These are phyloP conservation scores for Ambrosia artemisiifolia DNA, from an alignment of 129 eudicot genomes.

Conservation along the genomic window DNA sequence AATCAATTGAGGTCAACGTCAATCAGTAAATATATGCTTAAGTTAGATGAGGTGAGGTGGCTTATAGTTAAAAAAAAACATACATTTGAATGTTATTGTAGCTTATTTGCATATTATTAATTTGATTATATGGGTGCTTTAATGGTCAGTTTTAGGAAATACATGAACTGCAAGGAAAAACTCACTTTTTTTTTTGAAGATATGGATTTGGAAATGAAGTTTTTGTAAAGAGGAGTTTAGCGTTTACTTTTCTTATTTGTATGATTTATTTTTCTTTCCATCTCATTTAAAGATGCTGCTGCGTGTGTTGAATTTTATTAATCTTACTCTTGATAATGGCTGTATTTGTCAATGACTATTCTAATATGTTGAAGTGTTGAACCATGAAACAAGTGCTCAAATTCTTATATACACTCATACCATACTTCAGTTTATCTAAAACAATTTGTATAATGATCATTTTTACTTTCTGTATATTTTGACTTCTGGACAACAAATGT, in stretches of 20 bases:
- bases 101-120: too few species aligned
- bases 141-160: not conserved
- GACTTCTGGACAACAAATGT: not conserved
- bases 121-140: not conserved
- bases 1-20: too few species aligned
- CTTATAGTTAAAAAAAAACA: not conserved
- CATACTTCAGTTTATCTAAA: not conserved
- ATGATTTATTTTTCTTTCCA: not conserved
- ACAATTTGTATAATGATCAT: not conserved
- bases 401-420: not conserved
- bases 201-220: not conserved
- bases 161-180: not conserved
- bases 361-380: not conserved
- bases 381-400: too few species aligned
- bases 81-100: too few species aligned
- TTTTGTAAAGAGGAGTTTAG: not conserved
- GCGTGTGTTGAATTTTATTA: too few species aligned
- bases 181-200: too few species aligned
- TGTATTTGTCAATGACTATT: not conserved
- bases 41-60: not conserved
- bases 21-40: not conserved
- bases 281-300: not conserved
- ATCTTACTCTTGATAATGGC: not conserved
- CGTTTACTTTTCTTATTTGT: not conserved
- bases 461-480: not conserved